Evolutionary conservation across 768 basidiomycete genomes (phyloP).

Genomic region (Melanogaster broomeanus): DNA sequence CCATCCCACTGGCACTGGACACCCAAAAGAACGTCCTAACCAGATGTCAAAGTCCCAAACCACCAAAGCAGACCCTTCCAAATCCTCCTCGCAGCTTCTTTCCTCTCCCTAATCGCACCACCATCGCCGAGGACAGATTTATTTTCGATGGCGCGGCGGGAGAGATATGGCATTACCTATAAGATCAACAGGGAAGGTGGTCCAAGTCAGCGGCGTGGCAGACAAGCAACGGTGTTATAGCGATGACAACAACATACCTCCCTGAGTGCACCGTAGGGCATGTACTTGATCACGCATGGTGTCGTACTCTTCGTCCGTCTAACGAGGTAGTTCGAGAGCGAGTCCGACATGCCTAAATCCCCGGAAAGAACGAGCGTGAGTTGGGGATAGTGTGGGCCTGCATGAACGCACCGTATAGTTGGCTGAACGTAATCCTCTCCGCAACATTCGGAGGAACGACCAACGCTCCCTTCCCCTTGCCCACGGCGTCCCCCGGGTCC

Average conservation of each 20-base stretch:
- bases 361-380: constrained; percentile 4
- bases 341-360: constrained; percentile 93
- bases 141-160: constrained; percentile 90
- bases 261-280: constrained; percentile 72
- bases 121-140: constrained; percentile 81
- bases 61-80: constrained; percentile 36
- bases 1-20: no score
- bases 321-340: constrained; percentile 72
- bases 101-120: constrained; percentile 48
- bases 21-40: no score
- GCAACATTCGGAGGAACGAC: constrained; percentile 53
- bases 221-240: no score
- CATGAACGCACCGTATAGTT: constrained; percentile 84
- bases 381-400: no score
- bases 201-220: no score
- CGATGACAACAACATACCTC: constrained; percentile 50
- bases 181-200: not conserved
- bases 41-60: constrained; percentile 22
- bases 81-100: constrained; percentile 26
- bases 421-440: constrained; percentile 73
- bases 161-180: constrained; percentile 88
- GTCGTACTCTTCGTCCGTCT: constrained; percentile 46
- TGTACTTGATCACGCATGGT: constrained; percentile 82
- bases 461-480: constrained; percentile 32
- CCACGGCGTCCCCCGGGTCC: constrained; percentile 10